These are phyloP conservation scores for Schizochytrium sp. DNA, from an alignment of 108 stramenopile genomes.

Conservation along the genomic window DNA sequence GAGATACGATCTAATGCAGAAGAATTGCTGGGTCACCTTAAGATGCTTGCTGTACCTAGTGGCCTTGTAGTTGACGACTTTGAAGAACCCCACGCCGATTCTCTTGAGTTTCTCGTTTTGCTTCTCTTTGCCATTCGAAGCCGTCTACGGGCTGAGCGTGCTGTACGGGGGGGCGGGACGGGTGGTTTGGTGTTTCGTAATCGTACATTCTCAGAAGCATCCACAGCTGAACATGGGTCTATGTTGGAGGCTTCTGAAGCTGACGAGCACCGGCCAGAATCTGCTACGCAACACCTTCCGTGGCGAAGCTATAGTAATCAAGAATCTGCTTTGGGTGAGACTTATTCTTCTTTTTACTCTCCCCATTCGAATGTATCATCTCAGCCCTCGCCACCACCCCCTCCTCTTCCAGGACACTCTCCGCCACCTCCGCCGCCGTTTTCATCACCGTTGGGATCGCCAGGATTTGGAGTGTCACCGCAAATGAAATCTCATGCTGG, in stretches of 20 bases:
- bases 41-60: not conserved
- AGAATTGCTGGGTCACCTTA: constrained; percentile 20
- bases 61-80: not conserved
- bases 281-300: too few relatives aligned
- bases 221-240: not conserved
- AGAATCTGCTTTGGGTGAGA: too few relatives aligned
- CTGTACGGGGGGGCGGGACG: not conserved
- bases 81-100: not conserved
- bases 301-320: too few relatives aligned
- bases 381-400: not conserved
- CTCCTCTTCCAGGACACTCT: not conserved
- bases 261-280: not conserved
- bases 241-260: not conserved
- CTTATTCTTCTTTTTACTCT: not conserved
- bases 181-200: constrained; percentile 31
- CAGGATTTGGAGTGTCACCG: too few relatives aligned
- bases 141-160: constrained; percentile 16
- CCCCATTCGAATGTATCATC: not conserved
- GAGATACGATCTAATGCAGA: constrained; percentile 37
- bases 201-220: not conserved
- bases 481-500: too few relatives aligned
- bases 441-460: not conserved
- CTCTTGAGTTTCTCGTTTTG: not conserved
- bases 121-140: constrained; percentile 13
- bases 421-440: constrained; percentile 7